phyloP scores from a whole-genome alignment of 2,329 filamentous ascomycete genomes.

The Xylariaceae sp. region DNA sequence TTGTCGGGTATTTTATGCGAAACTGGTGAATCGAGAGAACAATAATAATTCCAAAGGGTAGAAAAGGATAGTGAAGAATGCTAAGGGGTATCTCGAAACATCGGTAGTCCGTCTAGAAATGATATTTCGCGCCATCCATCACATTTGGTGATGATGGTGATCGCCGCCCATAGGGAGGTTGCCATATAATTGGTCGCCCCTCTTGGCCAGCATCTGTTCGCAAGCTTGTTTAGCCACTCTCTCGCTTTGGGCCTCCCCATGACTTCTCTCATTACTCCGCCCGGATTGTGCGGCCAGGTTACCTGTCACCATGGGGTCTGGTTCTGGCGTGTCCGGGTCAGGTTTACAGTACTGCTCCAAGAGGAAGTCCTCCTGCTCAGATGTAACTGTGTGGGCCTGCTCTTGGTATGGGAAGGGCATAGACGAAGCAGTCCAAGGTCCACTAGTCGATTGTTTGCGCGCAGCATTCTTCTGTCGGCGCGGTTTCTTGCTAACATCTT shows the following conservation, averaged over 20 bases:
- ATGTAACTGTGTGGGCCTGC: constrained; percentile 30
- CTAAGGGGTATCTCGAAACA: neutral
- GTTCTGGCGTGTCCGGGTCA: constrained; percentile 23
- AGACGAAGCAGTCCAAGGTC: constrained; percentile 20
- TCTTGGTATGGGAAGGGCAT: constrained; percentile 23
- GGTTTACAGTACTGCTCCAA: constrained; percentile 34
- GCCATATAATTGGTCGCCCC: constrained; percentile 30
- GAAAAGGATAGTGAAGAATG: neutral
- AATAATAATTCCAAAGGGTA: no score
- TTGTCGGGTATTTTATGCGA: no score
- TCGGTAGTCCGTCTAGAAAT: neutral
- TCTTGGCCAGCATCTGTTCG: constrained; percentile 36
- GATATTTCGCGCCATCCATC: neutral
- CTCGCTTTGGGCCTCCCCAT: constrained; percentile 36
- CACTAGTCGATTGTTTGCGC: constrained; percentile 23
- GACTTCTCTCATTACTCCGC: constrained; percentile 22
- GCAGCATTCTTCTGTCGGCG: constrained; percentile 43
- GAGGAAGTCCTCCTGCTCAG: constrained; percentile 39
- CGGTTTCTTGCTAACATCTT: constrained; percentile 43
- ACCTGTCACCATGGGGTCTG: constrained; percentile 26
- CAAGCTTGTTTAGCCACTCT: constrained; percentile 43
- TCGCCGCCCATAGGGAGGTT: constrained; percentile 5
- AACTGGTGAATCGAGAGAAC: no score
- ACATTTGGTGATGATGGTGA: constrained; percentile 19
- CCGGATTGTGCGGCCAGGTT: constrained; percentile 21